phyloP scores from a whole-genome alignment of 2,329 filamentous ascomycete genomes.

The Xylariaceae sp. region DNA sequence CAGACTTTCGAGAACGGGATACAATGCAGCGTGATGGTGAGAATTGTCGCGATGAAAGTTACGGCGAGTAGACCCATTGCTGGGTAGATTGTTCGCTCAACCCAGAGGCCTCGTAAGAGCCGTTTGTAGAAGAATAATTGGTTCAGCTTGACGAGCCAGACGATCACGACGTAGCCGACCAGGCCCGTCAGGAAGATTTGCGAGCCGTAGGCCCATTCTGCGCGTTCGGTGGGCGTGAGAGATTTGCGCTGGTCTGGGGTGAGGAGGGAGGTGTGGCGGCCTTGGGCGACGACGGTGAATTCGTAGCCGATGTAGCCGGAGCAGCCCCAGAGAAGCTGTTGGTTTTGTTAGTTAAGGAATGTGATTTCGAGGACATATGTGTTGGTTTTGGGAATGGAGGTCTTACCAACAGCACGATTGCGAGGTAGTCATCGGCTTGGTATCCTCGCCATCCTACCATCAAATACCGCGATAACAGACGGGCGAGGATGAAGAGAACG shows the following conservation, averaged over 20 bases:
- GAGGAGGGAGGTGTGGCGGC: neutral
- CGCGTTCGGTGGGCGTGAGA: neutral
- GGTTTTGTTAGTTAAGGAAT: neutral
- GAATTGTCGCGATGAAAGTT: neutral
- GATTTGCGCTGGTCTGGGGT: neutral
- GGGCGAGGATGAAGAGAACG: neutral
- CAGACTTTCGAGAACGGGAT: neutral
- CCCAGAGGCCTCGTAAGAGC: conserved; percentile 33
- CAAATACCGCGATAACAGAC: neutral
- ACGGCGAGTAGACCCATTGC: neutral
- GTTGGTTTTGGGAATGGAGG: neutral
- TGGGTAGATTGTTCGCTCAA: conserved; percentile 23
- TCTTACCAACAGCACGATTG: neutral
- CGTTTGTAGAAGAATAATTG: conserved; percentile 39
- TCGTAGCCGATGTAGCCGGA: neutral
- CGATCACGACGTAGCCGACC: conserved; percentile 32
- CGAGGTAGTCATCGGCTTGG: conserved; percentile 2
- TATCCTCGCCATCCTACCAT: neutral
- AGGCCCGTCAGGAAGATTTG: conserved; percentile 35
- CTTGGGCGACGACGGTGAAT: neutral
- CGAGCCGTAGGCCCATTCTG: conserved; percentile 26
- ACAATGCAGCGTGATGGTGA: neutral
- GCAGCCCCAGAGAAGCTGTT: neutral
- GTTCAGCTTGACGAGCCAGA: conserved; percentile 39
- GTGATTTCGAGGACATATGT: no score